Base-by-base conservation (phyloP, 2,329 filamentous ascomycete genomes). In the Botryosphaeria dothidea region DNA sequence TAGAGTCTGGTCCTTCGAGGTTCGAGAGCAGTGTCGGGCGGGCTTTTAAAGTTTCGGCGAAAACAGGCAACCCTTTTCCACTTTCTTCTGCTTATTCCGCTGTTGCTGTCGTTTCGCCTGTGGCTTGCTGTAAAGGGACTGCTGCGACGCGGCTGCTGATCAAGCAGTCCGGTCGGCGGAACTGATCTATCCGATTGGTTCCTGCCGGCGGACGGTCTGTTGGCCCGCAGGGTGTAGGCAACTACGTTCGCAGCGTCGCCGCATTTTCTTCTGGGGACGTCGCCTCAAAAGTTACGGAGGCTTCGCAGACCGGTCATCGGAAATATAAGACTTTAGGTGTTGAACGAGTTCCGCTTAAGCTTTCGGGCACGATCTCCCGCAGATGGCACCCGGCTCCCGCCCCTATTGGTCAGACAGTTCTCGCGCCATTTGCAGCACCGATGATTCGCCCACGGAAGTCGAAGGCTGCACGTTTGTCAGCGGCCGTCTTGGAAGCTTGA, bases 291-390 rank as follows among this genome's bases (percentile, higher is more conserved):
- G 25, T 11, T 15, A 17, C 23, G 4, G 27, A 58, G 23, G 9
- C 21, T 13, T 43, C 23, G 38, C 38, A 46, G 25, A 21, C 17
- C 1, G 27, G 56, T 29, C 27, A 15, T 31, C 15, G 6, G 36
- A 17, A 23, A 17, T 9, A 4, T 23, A 19, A 46, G 46, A 34
- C 4, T 46, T 17, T 3, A 34, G 36, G 41, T 60, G 56, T 60
- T 23, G 41, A 60, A 23, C 56, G 29, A 60, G 8, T 23, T 60
- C 43, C 31, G 41, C 41, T 54, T 48, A 63, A 63, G 61, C 61
- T 63, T 63, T 34, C 34, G 29, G 61, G 48, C 29, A 23, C 36
- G 25, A 46, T 63, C 61, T 45, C 34, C 48, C 61, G 61, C 48
- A 21, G 45, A 15, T 23, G 31, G n/a, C 23, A 9, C 5, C 23